A percentile compares a stretch with the other conserved stretches of the same genome.
Evolutionary conservation across 768 basidiomycete genomes (phyloP).

Genomic region (Pseudohyphozyma bogoriensis): DNA sequence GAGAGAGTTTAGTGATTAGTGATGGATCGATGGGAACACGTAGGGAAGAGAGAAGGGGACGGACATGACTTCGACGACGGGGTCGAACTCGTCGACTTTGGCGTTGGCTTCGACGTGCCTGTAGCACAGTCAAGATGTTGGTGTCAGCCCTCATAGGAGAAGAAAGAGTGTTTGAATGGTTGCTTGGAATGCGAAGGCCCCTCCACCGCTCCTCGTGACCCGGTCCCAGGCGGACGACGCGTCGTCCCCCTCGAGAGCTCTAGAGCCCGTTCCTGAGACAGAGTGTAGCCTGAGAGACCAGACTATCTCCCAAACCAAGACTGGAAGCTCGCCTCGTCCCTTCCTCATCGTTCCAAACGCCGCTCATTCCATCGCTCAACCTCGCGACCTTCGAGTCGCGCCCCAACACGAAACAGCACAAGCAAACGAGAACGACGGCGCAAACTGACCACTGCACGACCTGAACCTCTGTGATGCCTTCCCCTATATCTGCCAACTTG

Average conservation of each 20-base stretch:
- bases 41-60: background rate
- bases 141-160: no score
- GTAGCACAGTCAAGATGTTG: no score
- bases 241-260: no score
- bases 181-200: no score
- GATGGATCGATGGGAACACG: background rate
- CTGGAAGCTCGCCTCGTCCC: no score
- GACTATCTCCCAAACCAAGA: no score
- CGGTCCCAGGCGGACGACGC: no score
- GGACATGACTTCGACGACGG: constrained; percentile 58
- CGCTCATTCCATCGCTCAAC: background rate
- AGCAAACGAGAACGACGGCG: background rate
- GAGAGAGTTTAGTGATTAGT: background rate
- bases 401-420: background rate
- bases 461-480: constrained; percentile 85
- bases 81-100: constrained; percentile 52
- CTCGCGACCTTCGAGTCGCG: background rate
- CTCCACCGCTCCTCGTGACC: no score
- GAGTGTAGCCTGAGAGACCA: no score
- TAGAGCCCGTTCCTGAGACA: no score
- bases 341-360: no score
- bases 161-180: no score
- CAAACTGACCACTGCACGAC: constrained; percentile 66
- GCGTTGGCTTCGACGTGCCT: constrained; percentile 55
- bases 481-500: constrained; percentile 48